Conservation (phyloP, 2,329 filamentous ascomycete species). For the Allantophomopsis lycopodina region DNA sequence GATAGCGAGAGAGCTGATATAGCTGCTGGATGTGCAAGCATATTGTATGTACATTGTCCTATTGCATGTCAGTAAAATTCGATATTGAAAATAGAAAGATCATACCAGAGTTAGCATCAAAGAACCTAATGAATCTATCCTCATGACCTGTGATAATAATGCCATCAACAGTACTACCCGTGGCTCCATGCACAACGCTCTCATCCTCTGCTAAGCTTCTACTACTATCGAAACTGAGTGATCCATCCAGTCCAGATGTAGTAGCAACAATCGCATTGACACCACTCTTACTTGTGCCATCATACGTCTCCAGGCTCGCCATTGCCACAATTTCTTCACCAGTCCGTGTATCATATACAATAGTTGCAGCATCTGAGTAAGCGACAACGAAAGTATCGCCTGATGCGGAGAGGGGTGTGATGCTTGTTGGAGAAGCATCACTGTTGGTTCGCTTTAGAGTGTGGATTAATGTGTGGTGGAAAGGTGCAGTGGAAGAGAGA, state of each 20-base stretch:
- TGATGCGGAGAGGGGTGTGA: constrained; percentile 69
- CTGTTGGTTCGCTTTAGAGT: constrained; percentile 61
- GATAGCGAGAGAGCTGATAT: constrained; percentile 87
- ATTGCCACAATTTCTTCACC: constrained; percentile 87
- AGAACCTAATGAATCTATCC: constrained; percentile 91
- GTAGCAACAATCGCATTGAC: constrained; percentile 89
- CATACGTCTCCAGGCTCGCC: constrained; percentile 89
- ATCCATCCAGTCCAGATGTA: constrained; percentile 63
- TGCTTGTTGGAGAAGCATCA: constrained; percentile 73
- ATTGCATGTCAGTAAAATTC: background rate
- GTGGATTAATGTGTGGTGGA: constrained; percentile 79
- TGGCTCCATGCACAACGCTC: constrained; percentile 68
- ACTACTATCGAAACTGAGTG: constrained; percentile 43
- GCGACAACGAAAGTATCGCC: constrained; percentile 89
- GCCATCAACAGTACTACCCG: constrained; percentile 69
- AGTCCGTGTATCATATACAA: constrained; percentile 84
- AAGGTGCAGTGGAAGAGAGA: constrained; percentile 71
- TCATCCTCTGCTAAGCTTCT: constrained; percentile 55
- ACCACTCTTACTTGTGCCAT: constrained; percentile 67
- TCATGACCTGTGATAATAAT: constrained; percentile 95
- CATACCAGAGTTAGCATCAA: constrained; percentile 97
- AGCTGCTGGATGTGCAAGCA: constrained; percentile 89
- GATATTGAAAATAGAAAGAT: constrained; percentile 11
- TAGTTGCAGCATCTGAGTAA: constrained; percentile 77
- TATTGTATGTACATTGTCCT: constrained; percentile 99